Percentiles rank a stretch among this genome's conserved stretches.
Evolutionary conservation across 2,329 filamentous ascomycete genomes (phyloP).

Genomic region (Sporothrix euskadiensis): DNA sequence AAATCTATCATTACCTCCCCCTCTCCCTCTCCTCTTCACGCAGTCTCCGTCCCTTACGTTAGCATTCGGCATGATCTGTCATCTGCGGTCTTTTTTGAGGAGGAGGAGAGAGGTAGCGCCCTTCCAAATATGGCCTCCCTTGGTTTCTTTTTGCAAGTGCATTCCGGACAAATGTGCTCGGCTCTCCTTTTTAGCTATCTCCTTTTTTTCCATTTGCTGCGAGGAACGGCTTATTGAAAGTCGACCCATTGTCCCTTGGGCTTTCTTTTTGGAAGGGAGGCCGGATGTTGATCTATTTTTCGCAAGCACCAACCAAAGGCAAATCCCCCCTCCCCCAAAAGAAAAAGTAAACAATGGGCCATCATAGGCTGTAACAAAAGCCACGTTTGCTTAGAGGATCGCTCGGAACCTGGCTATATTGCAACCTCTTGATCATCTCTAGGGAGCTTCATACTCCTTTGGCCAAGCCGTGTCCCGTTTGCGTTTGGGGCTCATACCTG

Average conservation of each 20-base stretch:
- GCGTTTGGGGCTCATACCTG: not conserved
- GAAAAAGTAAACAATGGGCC: not conserved
- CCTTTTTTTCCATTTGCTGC: not conserved
- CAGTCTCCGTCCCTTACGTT: not conserved
- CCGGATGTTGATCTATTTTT: not conserved
- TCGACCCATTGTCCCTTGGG: not conserved
- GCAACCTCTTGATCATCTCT: not conserved
- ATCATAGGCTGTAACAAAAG: not conserved
- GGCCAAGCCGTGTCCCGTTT: not conserved
- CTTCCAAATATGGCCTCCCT: not conserved
- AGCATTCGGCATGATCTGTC: not conserved
- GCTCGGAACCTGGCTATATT: not conserved
- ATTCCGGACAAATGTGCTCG: not conserved
- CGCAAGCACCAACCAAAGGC: no score
- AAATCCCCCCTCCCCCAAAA: not conserved
- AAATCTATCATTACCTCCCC: not conserved
- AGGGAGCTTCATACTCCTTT: not conserved
- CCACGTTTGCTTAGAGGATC: not conserved
- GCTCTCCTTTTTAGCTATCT: not conserved
- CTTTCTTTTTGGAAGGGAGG: not conserved
- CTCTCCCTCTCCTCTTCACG: not conserved
- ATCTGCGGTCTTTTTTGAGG: not conserved
- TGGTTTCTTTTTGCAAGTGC: not conserved
- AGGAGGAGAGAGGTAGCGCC: not conserved
- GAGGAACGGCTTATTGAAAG: not conserved